phyloP scores from a whole-genome alignment of 371 early-diverging fungal species.

The Chytridiales sp. region DNA sequence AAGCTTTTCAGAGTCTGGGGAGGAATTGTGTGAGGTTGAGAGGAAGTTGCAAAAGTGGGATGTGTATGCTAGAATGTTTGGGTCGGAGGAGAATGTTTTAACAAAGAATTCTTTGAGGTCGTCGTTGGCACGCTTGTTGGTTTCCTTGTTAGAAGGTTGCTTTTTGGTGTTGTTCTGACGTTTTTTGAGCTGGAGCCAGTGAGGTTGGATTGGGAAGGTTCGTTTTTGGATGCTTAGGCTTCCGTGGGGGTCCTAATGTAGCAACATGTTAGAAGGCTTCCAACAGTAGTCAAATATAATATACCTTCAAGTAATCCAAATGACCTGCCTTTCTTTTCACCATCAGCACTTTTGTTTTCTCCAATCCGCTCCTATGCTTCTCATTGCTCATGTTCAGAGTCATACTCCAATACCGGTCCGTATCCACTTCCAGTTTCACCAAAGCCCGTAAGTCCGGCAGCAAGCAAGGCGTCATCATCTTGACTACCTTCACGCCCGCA shows the following conservation, averaged over 20 bases:
- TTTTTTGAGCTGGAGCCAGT: too few relatives aligned
- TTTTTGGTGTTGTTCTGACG: too few relatives aligned
- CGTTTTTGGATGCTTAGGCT: constrained; percentile 22
- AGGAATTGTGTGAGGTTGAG: too few relatives aligned
- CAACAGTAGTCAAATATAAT: not conserved
- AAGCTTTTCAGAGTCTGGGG: too few relatives aligned
- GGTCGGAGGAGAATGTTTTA: constrained; percentile 33
- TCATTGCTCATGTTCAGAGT: constrained; percentile 46
- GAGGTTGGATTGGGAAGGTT: constrained; percentile 21
- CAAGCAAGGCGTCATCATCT: constrained; percentile 62
- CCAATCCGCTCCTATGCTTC: constrained; percentile 26
- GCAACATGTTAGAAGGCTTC: not conserved
- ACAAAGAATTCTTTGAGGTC: constrained; percentile 18
- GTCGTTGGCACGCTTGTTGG: constrained; percentile 1
- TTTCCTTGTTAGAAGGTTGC: not conserved
- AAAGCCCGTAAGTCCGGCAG: constrained; percentile 60
- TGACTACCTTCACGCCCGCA: constrained; percentile 18
- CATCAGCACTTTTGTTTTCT: constrained; percentile 40
- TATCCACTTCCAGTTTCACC: constrained; percentile 52
- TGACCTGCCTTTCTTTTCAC: constrained; percentile 45
- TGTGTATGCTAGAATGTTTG: constrained; percentile 31
- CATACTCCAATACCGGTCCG: constrained; percentile 63
- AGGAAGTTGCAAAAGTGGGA: constrained; percentile 28
- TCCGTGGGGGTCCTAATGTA: constrained; percentile 33
- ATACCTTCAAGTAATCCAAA: constrained; percentile 38